phyloP scores from a whole-genome alignment of 352 stramenopile genomes.

The Pythium guiyangense region DNA sequence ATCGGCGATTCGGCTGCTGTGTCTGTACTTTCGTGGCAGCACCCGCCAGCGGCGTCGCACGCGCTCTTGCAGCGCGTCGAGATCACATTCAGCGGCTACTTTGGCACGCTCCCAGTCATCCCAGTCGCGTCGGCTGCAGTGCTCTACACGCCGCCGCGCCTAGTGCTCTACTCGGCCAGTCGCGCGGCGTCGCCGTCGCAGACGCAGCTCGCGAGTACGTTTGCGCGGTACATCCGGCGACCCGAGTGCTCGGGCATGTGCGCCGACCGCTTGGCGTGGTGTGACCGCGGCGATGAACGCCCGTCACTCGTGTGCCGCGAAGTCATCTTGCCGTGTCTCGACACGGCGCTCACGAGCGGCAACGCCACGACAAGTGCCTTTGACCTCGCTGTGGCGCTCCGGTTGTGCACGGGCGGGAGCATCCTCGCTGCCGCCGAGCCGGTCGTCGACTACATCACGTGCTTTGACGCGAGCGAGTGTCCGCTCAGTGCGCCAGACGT shows the following conservation, averaged over 20 bases:
- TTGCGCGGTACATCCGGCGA: neutral
- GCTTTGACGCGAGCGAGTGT: slow-evolving; percentile 7
- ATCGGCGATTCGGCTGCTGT: no score
- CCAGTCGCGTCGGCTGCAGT: neutral
- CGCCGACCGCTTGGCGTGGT: neutral
- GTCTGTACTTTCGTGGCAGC: neutral
- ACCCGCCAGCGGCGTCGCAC: neutral
- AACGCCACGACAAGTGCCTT: neutral
- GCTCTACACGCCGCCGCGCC: neutral
- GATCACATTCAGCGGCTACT: slow-evolving; percentile 5
- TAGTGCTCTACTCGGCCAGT: slow-evolving; percentile 3
- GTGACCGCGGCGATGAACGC: slow-evolving; percentile 2
- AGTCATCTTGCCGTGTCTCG: slow-evolving; percentile 9
- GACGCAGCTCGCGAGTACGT: neutral
- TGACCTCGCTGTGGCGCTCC: neutral
- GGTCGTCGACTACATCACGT: slow-evolving; percentile 13
- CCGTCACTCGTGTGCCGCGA: slow-evolving; percentile 12
- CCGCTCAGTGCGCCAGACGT: slow-evolving; percentile 5
- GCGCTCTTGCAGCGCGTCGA: slow-evolving; percentile 3
- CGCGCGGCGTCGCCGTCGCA: neutral
- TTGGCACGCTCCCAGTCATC: slow-evolving; percentile 2
- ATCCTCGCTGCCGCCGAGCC: slow-evolving; percentile 3
- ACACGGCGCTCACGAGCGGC: neutral
- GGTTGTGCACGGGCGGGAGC: neutral
- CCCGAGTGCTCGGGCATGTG: slow-evolving; percentile 6